A percentile compares a stretch with the other conserved stretches of the same genome.
Conservation (phyloP, 805 yeast genomes). For the Saturnispora quitensis region DNA sequence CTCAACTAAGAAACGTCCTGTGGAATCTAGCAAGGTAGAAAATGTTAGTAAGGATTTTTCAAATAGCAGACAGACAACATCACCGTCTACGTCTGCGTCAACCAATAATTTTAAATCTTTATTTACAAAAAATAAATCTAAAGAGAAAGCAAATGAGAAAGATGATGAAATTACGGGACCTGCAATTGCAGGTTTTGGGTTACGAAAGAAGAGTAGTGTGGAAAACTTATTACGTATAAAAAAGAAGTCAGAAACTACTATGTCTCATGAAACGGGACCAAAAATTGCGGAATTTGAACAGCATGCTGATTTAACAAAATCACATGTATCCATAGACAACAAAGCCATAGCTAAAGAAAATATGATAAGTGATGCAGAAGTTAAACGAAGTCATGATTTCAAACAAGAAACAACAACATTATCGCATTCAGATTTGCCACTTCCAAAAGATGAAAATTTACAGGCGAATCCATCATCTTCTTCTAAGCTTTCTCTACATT, state of each 20-base stretch:
- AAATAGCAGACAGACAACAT: neutral
- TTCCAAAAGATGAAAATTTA: neutral
- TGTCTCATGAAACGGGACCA: neutral
- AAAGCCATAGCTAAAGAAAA: neutral
- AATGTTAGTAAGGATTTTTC: neutral
- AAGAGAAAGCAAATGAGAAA: conserved; percentile 2
- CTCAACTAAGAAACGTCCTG: neutral
- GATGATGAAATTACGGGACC: neutral
- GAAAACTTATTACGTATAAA: neutral
- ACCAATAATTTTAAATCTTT: conserved; percentile 10
- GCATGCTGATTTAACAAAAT: neutral
- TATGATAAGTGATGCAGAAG: neutral
- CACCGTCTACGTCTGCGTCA: neutral
- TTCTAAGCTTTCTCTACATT: neutral
- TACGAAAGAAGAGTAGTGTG: conserved; percentile 2
- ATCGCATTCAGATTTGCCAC: neutral
- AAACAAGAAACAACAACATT: neutral
- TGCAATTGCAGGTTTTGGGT: neutral
- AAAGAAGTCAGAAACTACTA: neutral
- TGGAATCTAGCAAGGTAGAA: neutral
- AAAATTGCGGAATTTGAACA: neutral
- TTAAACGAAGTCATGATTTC: neutral
- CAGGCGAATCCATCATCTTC: conserved; percentile 1
- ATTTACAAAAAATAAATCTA: conserved; percentile 11
- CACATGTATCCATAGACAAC: neutral